phyloP scores from a whole-genome alignment of 2,329 filamentous ascomycete species.

The Fusarium goolgardi region DNA sequence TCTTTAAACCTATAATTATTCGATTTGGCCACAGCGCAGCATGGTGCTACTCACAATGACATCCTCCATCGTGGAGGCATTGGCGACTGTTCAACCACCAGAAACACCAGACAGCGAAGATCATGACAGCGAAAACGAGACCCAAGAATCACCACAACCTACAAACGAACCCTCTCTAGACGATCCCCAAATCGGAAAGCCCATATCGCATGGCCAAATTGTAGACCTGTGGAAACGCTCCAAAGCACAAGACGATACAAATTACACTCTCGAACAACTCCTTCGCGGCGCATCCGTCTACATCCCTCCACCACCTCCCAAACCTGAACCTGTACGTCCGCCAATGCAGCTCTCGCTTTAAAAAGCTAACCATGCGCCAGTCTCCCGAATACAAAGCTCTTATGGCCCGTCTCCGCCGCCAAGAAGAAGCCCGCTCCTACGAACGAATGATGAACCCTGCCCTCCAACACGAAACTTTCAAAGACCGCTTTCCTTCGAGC shows the following conservation, averaged over 20 bases:
- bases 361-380: conserved; percentile 55
- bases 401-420: conserved; percentile 84
- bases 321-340: conserved; percentile 77
- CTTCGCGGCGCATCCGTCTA: conserved; percentile 80
- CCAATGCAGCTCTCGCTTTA: background rate
- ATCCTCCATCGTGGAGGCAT: conserved; percentile 70
- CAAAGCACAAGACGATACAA: conserved; percentile 49
- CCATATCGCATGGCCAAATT: conserved; percentile 78
- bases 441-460: conserved; percentile 79
- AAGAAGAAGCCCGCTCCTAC: conserved; percentile 86
- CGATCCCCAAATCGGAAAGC: conserved; percentile 67
- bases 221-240: conserved; percentile 70
- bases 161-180: conserved; percentile 64
- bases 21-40: background rate
- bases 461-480: conserved; percentile 66
- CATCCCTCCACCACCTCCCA: conserved; percentile 81
- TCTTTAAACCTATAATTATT: background rate
- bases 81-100: conserved; percentile 55
- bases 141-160: conserved; percentile 7
- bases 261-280: conserved; percentile 73
- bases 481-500: conserved; percentile 67
- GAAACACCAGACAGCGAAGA: conserved; percentile 13
- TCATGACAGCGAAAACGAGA: conserved; percentile 36
- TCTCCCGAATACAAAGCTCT: conserved; percentile 85
- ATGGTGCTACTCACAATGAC: conserved; percentile 89